These are phyloP conservation scores for Scutellaria galericulata DNA, from an alignment of 257 asterid species.

Conservation along the genomic window DNA sequence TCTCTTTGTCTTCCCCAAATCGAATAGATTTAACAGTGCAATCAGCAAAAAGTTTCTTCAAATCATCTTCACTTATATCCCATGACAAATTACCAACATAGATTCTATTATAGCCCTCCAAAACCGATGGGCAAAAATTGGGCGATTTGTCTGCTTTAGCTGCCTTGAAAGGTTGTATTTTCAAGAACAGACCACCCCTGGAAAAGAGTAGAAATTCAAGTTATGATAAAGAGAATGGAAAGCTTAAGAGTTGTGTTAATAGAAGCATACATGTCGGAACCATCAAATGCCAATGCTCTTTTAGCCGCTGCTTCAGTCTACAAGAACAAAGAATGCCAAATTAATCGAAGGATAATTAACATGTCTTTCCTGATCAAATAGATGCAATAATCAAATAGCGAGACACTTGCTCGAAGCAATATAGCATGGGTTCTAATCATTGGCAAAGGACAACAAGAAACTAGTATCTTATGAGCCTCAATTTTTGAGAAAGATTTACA, in stretches of 20 bases:
- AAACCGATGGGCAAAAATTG: slow-evolving; percentile 62
- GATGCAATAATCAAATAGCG: neutral
- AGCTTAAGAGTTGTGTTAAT: neutral
- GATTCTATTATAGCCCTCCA: slow-evolving; percentile 85
- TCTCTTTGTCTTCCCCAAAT: slow-evolving; percentile 87
- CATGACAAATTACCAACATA: slow-evolving; percentile 87
- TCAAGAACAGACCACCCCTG: slow-evolving; percentile 93
- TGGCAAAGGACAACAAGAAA: neutral
- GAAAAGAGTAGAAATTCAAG: slow-evolving; percentile 24
- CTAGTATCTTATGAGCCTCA: neutral
- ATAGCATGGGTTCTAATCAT: neutral
- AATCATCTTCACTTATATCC: slow-evolving; percentile 80
- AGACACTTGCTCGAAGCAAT: slow-evolving; percentile 5
- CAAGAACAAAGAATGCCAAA: slow-evolving; percentile 34
- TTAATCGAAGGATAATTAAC: neutral
- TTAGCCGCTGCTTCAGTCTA: slow-evolving; percentile 95
- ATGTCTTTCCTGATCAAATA: slow-evolving; percentile 4
- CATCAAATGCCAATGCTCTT: slow-evolving; percentile 90
- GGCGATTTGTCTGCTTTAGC: slow-evolving; percentile 54
- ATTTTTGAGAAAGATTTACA: too few relatives aligned
- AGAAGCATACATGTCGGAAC: slow-evolving; percentile 86
- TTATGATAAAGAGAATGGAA: slow-evolving; percentile 10
- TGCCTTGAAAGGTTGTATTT: slow-evolving; percentile 78
- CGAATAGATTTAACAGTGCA: slow-evolving; percentile 68
- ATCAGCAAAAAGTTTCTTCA: slow-evolving; percentile 61